These are phyloP conservation scores for Ophiostoma populinum DNA, from an alignment of 2,329 filamentous ascomycete species.

Conservation along the genomic window DNA sequence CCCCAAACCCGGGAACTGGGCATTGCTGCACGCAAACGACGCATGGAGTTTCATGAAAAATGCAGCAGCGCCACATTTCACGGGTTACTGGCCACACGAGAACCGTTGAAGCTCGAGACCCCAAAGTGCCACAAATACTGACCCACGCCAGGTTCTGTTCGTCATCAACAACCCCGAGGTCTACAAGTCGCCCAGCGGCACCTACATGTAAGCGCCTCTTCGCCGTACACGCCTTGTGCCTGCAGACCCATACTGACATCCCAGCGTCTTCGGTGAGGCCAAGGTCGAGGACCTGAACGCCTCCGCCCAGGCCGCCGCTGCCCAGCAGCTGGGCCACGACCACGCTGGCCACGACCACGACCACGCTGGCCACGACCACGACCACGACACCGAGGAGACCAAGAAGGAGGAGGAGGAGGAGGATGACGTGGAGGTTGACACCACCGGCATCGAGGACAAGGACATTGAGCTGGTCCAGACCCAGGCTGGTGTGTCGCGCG, in stretches of 20 bases:
- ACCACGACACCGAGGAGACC: slow-evolving; percentile 56
- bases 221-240: no score
- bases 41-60: no score
- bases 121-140: no score
- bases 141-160: slow-evolving; percentile 92
- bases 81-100: no score
- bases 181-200: slow-evolving; percentile 99
- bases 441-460: slow-evolving; percentile 89
- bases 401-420: slow-evolving; percentile 66
- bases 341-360: slow-evolving; percentile 38
- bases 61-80: no score
- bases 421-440: slow-evolving; percentile 89
- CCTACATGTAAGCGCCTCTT: slow-evolving; percentile 98
- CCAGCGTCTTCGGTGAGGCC: slow-evolving; percentile 95
- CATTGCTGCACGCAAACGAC: no score
- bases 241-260: no score
- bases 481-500: slow-evolving; percentile 88
- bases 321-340: slow-evolving; percentile 74
- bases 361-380: slow-evolving; percentile 32
- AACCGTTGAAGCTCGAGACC: no score
- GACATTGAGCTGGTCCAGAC: slow-evolving; percentile 99
- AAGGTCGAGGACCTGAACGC: slow-evolving; percentile 99
- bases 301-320: slow-evolving; percentile 86
- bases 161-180: slow-evolving; percentile 99
- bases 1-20: no score